phyloP scores from a whole-genome alignment of 371 early-diverging fungal species.

The Umbelopsis sp. region DNA sequence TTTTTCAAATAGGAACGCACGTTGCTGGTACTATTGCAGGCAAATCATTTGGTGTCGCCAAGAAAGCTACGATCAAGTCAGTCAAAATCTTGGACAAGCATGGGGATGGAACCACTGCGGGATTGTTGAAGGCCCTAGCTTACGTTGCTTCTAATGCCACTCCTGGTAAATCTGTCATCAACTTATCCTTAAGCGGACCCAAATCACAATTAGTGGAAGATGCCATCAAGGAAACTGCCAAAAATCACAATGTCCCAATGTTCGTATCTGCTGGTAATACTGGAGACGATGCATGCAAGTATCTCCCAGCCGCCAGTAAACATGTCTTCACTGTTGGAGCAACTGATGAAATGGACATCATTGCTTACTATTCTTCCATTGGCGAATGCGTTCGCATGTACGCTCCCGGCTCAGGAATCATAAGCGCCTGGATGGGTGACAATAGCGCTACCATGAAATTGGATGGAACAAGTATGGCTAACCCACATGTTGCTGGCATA shows the following conservation, averaged over 20 bases:
- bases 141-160: slow-evolving; percentile 37
- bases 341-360: slow-evolving; percentile 46
- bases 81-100: slow-evolving; percentile 65
- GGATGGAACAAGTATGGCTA: slow-evolving; percentile 81
- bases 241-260: slow-evolving; percentile 40
- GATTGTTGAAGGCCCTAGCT: slow-evolving; percentile 33
- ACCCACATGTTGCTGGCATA: slow-evolving; percentile 81
- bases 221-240: slow-evolving; percentile 50
- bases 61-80: slow-evolving; percentile 59
- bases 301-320: slow-evolving; percentile 64
- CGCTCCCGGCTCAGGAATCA: slow-evolving; percentile 52
- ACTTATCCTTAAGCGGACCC: slow-evolving; percentile 65
- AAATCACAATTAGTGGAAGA: slow-evolving; percentile 33
- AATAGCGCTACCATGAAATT: slow-evolving; percentile 36
- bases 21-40: slow-evolving; percentile 73
- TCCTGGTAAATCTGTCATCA: slow-evolving; percentile 41
- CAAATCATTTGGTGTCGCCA: slow-evolving; percentile 65
- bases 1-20: slow-evolving; percentile 63
- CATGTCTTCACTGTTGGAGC: slow-evolving; percentile 74
- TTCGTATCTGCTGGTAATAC: slow-evolving; percentile 78
- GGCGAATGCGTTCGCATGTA: slow-evolving; percentile 62
- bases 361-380: slow-evolving; percentile 54
- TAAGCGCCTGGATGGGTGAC: slow-evolving; percentile 49
- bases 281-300: slow-evolving; percentile 65
- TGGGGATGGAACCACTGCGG: slow-evolving; percentile 52